phyloP scores from a whole-genome alignment of 495 filamentous ascomycete species.

The Evernia prunastri region DNA sequence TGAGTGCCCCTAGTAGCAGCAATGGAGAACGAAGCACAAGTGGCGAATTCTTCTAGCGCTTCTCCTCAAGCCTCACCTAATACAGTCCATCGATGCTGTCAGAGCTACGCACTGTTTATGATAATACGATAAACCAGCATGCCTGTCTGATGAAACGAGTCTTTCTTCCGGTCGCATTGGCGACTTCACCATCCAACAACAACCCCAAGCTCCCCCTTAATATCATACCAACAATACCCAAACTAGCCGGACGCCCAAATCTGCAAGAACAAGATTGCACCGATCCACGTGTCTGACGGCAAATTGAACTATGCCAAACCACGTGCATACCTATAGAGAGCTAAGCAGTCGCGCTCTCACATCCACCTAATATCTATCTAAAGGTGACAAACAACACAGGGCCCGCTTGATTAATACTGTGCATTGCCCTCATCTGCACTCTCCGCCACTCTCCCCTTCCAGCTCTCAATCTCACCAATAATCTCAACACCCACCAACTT shows the following conservation, averaged over 20 bases:
- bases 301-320: no score
- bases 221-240: background rate
- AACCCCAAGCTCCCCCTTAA: background rate
- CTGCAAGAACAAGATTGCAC: background rate
- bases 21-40: background rate
- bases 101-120: background rate
- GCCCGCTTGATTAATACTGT: no score
- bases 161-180: background rate
- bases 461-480: background rate
- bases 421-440: background rate
- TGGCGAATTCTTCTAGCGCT: background rate
- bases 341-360: no score
- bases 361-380: no score
- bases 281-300: background rate
- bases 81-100: background rate
- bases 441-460: background rate
- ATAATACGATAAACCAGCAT: background rate
- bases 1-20: background rate
- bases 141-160: background rate
- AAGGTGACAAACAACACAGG: no score
- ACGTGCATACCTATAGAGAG: no score
- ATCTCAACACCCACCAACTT: background rate
- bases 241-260: background rate
- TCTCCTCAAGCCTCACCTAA: background rate
- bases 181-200: background rate